Conservation (phyloP, 768 basidiomycete species). For the Obba rivulosa region DNA sequence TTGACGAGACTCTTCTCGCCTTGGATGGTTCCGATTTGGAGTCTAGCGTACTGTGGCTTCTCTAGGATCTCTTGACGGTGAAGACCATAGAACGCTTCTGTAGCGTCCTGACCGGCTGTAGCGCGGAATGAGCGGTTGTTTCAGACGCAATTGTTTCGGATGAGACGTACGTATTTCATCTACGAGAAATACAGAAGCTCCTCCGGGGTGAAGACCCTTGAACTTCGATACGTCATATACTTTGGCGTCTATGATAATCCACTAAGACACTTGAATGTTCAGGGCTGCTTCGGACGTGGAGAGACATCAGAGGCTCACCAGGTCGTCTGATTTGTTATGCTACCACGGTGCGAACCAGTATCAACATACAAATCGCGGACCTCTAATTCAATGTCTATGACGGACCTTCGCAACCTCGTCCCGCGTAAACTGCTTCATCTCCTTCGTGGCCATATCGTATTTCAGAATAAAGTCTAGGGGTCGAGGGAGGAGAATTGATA, state of each 20-base stretch:
- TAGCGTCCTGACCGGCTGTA: slow-evolving; percentile 80
- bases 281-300: neutral
- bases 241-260: slow-evolving; percentile 81
- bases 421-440: slow-evolving; percentile 45
- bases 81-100: slow-evolving; percentile 82
- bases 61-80: slow-evolving; percentile 82
- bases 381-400: neutral
- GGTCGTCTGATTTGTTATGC: slow-evolving; percentile 76
- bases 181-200: slow-evolving; percentile 71
- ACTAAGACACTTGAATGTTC: slow-evolving; percentile 34
- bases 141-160: neutral
- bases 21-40: slow-evolving; percentile 68
- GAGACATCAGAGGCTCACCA: slow-evolving; percentile 37
- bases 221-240: slow-evolving; percentile 83
- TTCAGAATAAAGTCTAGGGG: too few species aligned
- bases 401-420: slow-evolving; percentile 72
- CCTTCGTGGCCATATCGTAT: slow-evolving; percentile 20
- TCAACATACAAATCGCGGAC: slow-evolving; percentile 1
- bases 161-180: slow-evolving; percentile 59
- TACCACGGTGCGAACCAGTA: slow-evolving; percentile 20
- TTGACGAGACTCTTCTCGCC: slow-evolving; percentile 55
- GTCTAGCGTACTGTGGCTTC: slow-evolving; percentile 66
- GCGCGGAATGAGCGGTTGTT: neutral
- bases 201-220: slow-evolving; percentile 79
- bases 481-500: too few species aligned